Evolutionary conservation across 768 basidiomycete genomes (phyloP).

Genomic region (Leccinum truebloodii): DNA sequence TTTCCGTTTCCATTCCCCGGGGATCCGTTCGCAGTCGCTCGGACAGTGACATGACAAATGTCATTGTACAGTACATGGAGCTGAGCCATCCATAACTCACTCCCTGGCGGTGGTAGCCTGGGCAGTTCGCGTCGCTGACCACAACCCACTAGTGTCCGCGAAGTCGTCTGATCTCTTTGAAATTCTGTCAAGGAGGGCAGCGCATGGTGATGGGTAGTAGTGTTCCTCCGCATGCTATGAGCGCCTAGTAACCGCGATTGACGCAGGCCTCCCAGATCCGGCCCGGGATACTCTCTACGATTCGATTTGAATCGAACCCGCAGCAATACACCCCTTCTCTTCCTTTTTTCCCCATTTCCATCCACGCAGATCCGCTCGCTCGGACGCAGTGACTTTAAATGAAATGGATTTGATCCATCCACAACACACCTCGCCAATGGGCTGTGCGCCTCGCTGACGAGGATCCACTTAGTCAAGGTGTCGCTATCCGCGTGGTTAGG

Average conservation of each 20-base stretch:
- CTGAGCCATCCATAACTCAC: background rate
- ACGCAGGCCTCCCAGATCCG: no score
- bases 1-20: background rate
- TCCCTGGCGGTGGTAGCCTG: background rate
- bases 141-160: background rate
- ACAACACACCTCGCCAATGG: background rate
- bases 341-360: background rate
- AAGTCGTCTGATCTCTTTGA: background rate
- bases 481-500: background rate
- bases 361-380: background rate
- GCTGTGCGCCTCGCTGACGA: conserved; percentile 2
- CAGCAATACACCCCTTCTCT: background rate
- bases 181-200: background rate
- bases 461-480: background rate
- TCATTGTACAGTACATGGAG: background rate
- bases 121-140: background rate
- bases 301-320: background rate
- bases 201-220: background rate
- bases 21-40: background rate
- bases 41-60: background rate
- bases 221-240: background rate
- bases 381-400: background rate
- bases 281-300: no score
- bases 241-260: no score
- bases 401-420: background rate